phyloP scores from a whole-genome alignment of 805 yeast species.

The Limtongozyma cylindracea region DNA sequence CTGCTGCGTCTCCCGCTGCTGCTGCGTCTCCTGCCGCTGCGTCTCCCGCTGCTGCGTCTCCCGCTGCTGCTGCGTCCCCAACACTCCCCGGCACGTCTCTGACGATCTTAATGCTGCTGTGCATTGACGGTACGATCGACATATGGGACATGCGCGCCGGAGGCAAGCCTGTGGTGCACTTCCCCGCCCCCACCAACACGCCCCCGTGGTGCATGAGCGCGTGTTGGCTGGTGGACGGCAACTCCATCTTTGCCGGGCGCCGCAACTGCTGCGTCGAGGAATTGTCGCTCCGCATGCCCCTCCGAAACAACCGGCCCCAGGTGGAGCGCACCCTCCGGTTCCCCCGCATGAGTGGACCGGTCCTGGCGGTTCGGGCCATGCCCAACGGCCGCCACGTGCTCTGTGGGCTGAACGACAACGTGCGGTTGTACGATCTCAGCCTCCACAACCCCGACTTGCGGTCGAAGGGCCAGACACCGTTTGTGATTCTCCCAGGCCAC shows the following conservation, averaged over 20 bases:
- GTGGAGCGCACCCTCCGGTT: constrained; percentile 39
- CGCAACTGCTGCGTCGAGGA: constrained; percentile 76
- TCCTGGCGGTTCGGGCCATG: constrained; percentile 52
- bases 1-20: too few species aligned
- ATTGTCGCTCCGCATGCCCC: constrained; percentile 35
- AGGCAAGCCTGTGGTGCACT: constrained; percentile 4
- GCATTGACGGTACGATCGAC: constrained; percentile 59
- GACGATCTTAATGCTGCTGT: constrained; percentile 49
- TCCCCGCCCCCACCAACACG: constrained; percentile 25
- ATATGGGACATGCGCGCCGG: constrained; percentile 55
- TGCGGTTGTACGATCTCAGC: constrained; percentile 59
- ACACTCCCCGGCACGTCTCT: constrained; percentile 6
- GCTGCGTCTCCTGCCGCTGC: too few species aligned
- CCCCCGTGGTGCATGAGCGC: constrained; percentile 94
- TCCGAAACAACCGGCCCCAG: constrained; percentile 16
- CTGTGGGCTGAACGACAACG: constrained; percentile 80
- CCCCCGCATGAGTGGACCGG: constrained; percentile 81
- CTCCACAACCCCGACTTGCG: constrained; percentile 10
- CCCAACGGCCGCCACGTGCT: constrained; percentile 60
- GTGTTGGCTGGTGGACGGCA: constrained; percentile 74
- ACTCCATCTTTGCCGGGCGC: constrained; percentile 59
- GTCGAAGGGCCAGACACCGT: constrained; percentile 28
- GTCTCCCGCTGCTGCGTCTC: too few species aligned
- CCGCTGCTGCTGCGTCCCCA: too few species aligned
- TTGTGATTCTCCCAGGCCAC: constrained; percentile 84